Evolutionary conservation across 768 basidiomycete genomes (phyloP).

Genomic region (Mycena kentingensis): DNA sequence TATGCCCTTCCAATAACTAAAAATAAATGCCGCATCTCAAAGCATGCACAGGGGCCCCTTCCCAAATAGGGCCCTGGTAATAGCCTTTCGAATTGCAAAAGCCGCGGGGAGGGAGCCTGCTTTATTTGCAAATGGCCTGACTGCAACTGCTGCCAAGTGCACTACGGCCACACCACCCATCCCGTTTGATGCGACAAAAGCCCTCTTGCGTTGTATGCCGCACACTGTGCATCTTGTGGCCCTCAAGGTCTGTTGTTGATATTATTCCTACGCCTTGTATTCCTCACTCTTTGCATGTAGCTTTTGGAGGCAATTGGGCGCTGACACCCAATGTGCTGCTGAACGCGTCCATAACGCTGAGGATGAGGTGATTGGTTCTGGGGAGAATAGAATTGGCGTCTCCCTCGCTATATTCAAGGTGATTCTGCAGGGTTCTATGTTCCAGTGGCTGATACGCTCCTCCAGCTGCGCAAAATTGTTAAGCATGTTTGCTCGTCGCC

Average conservation of each 20-base stretch:
- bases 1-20: too few species aligned
- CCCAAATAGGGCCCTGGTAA: too few species aligned
- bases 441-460: not conserved
- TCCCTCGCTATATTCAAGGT: too few species aligned
- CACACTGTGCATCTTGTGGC: constrained; percentile 31
- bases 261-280: not conserved
- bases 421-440: not conserved
- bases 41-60: too few species aligned
- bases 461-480: constrained; percentile 25
- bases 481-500: constrained; percentile 17
- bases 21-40: too few species aligned
- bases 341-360: constrained; percentile 10
- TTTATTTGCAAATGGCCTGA: too few species aligned
- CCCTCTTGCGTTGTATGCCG: constrained; percentile 29
- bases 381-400: not conserved
- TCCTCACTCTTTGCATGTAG: constrained; percentile 23
- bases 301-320: constrained; percentile 28
- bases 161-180: too few species aligned
- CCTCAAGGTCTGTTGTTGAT: constrained; percentile 20
- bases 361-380: constrained; percentile 17
- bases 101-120: too few species aligned
- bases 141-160: too few species aligned
- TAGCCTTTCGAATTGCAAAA: too few species aligned
- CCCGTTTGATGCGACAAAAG: constrained; percentile 16
- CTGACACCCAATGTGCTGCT: constrained; percentile 12